phyloP scores from a whole-genome alignment of 1,284 basidiomycete species.

The Fomes fomentarius region DNA sequence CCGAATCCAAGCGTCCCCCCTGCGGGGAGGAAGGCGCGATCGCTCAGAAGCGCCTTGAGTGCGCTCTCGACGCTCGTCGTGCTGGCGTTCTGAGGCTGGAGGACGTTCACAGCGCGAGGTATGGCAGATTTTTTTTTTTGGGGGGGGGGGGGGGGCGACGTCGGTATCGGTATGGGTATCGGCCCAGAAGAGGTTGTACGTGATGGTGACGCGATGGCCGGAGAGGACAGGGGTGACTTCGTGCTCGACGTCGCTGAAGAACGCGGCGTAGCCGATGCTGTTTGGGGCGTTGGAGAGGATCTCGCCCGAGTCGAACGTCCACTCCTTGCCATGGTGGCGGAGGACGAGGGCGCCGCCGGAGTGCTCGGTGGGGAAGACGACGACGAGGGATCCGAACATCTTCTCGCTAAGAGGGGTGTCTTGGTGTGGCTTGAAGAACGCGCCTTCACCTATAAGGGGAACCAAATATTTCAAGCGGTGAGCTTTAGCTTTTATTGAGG shows the following conservation, averaged over 20 bases:
- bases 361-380: slow-evolving; percentile 44
- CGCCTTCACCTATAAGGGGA: slow-evolving; percentile 36
- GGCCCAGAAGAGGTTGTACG: slow-evolving; percentile 40
- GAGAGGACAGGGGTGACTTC: slow-evolving; percentile 43
- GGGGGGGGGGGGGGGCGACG: background rate
- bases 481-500: background rate
- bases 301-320: slow-evolving; percentile 33
- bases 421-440: slow-evolving; percentile 45
- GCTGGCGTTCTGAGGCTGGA: background rate
- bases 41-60: slow-evolving; percentile 27
- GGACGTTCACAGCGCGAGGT: no score
- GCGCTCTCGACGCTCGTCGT: slow-evolving; percentile 1
- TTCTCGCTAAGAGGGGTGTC: slow-evolving; percentile 40
- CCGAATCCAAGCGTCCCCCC: slow-evolving; percentile 42
- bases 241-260: slow-evolving; percentile 49
- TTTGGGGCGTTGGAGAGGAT: background rate
- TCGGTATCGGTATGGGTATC: background rate
- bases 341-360: slow-evolving; percentile 42
- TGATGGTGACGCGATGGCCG: slow-evolving; percentile 47
- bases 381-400: slow-evolving; percentile 49
- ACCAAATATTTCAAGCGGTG: no score
- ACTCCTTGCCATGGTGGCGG: slow-evolving; percentile 36
- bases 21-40: slow-evolving; percentile 30
- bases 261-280: slow-evolving; percentile 36
- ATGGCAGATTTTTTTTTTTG: background rate